Evolutionary conservation across 805 yeast species (phyloP).

Genomic region (Wickerhamomyces chambardii): DNA sequence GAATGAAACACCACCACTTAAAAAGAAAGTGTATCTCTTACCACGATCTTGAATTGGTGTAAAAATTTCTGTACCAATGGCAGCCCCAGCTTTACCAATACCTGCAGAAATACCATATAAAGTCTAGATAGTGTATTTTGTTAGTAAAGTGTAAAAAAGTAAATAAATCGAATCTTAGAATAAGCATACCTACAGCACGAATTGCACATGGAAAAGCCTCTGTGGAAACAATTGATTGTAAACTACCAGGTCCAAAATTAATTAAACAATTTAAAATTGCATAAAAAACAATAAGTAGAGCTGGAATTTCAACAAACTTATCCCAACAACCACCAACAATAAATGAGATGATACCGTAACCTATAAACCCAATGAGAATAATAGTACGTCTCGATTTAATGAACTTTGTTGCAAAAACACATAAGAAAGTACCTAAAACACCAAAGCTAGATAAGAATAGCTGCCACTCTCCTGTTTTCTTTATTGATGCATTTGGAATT

Average conservation of each 20-base stretch:
- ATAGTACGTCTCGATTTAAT: conserved; percentile 3
- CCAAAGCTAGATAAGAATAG: conserved; percentile 5
- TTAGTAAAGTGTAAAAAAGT: no score
- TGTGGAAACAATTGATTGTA: conserved; percentile 34
- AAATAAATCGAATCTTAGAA: no score
- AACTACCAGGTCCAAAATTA: conserved; percentile 39
- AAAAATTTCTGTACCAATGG: conserved; percentile 36
- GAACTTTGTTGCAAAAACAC: conserved; percentile 1
- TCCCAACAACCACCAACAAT: conserved; percentile 34
- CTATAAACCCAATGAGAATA: conserved; percentile 3
- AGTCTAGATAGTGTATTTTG: no score
- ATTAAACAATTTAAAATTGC: conserved; percentile 35
- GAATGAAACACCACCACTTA: conserved; percentile 28
- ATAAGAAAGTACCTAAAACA: conserved; percentile 3
- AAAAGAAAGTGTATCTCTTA: conserved; percentile 35
- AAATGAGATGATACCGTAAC: conserved; percentile 31
- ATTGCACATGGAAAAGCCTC: conserved; percentile 41
- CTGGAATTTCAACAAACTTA: conserved; percentile 15
- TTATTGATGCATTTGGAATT: conserved; percentile 20
- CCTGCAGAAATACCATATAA: conserved; percentile 39
- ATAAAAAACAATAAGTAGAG: conserved; percentile 32
- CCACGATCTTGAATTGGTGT: conserved; percentile 39
- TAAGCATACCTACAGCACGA: no score
- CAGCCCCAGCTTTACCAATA: conserved; percentile 43
- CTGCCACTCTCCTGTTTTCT: conserved; percentile 7